Base-by-base conservation (phyloP, 208 protist species). In the Angomonas desouzai region DNA sequence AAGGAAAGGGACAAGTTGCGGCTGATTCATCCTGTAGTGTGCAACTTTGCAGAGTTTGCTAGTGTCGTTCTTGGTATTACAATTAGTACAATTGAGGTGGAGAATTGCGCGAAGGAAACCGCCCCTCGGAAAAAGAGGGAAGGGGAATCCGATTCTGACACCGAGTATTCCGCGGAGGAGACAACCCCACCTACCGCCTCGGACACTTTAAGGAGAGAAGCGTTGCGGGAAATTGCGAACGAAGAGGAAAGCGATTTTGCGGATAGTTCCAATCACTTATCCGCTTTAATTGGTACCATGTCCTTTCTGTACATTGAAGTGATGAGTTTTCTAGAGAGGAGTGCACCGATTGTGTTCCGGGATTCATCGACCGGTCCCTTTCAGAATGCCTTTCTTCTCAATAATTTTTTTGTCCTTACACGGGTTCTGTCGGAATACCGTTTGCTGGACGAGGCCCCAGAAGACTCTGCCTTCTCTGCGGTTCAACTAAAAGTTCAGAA, bases 231-330 rank as follows among this genome's bases (percentile, higher is more conserved):
- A 40, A 83, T 93, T 64, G 79, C 64, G 43, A 60, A 33, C 16
- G 87, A 90, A 66, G 68, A 84, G 47, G 81, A 73, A 32, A 75
- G 69, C 45, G 83, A 90, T 48, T 68, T 71, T 1, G 76, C 79
- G 36, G 82, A 86, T 51, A 89, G 79, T 53, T 62, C 72, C 0
- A 78, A 59, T 27, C 82, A 79, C 67, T 87, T 93, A 48, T 70
- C 77, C 20, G 79, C 74, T 11, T 71, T 91, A 9, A 38, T 79
- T 4, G 82, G 80, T 9, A 88, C 85, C 63, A 67, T 93, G 10
- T 68, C 77, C 30, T 89, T 91, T 65, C 48, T 93, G 43, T 81
- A 78, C 13, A 70, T 89, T 27, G 82, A 93, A 64, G 65, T 90
- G 38, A 49, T 82, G 9, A 84, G 83, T 53, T 61, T 85, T 40